Evolutionary conservation across 805 yeast species (phyloP).

Genomic region (Suhomyces faveliae): DNA sequence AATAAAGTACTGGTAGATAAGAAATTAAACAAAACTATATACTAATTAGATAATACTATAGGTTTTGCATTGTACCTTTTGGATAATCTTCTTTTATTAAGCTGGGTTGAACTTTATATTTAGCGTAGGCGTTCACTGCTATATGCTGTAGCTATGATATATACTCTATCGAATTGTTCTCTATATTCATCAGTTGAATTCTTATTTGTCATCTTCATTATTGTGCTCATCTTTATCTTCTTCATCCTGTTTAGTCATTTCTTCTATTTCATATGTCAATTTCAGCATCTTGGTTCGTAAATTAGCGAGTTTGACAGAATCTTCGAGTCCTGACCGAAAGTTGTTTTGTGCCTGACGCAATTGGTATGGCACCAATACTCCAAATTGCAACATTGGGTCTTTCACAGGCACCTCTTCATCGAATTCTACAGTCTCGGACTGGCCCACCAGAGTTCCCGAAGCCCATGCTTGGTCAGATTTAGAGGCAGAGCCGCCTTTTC

Average conservation of each 20-base stretch:
- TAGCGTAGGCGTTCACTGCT: no score
- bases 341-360: constrained; percentile 17
- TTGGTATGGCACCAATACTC: constrained; percentile 22
- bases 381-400: constrained; percentile 25
- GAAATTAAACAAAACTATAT: no score
- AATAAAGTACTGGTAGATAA: no score
- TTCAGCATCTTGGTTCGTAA: constrained; percentile 19
- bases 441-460: neutral
- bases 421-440: neutral
- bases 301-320: constrained; percentile 20
- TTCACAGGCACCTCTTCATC: neutral
- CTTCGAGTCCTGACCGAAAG: constrained; percentile 16
- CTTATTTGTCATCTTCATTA: no score
- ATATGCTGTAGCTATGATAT: no score
- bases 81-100: no score
- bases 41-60: no score
- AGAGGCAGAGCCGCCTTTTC: neutral
- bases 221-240: neutral
- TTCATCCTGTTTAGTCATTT: constrained; percentile 1
- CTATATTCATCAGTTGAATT: no score
- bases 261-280: constrained; percentile 18
- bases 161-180: no score
- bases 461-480: neutral
- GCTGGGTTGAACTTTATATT: no score
- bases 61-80: no score